Evolutionary conservation across 2,329 filamentous ascomycete genomes (phyloP), one percentile per base, ranked within the genome.

Genomic region (Ceratocystis variospora): DNA sequence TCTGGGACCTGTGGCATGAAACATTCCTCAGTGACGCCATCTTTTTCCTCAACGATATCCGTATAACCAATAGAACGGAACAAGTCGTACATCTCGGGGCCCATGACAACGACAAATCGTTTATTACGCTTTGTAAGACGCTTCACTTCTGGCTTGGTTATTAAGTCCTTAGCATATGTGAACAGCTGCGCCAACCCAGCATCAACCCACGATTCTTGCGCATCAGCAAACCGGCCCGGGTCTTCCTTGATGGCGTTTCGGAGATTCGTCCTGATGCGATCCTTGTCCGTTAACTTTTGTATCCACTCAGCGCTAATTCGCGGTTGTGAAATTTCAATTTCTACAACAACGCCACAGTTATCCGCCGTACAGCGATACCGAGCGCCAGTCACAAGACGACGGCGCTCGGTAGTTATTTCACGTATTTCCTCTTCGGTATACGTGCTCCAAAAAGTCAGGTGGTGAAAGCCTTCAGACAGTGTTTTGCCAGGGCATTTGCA

Each of bases 111-210:
- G 31, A 74, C 74, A 65, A 84, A 84, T 15, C 79, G 77, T 71
- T 83, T 84, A 70, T 85, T 85, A 1, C 81, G 74, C 64, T 80
- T 80, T 1, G 81, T 81, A 45, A 85, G 83, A 62, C 74, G 79
- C 57, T 79, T 74, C 0, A 72, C 72, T 7, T 75, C 74, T 0
- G 73, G 72, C 1, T 73, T 72, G 0, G 77, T 75, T 2, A 80
- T 74, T 5, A 80, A 74, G 67, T 84, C 81, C 41, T 76, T 78
- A 2, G 83, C 72, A 62, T 84, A 84, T 5, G 77, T 78, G 66
- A 79, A 77, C 2, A 84, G 72, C 10, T 80, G 81, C 5, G 71
- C 64, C 2, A 79, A 74, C 0, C 78, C 75, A n/a, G 76, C 74
- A 1, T 73, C 71, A 2, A 72, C 73, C 72, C 77, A 79, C 7